A percentile compares a stretch with the other conserved stretches of the same genome.
Evolutionary conservation across 2,329 filamentous ascomycete genomes (phyloP).

Genomic region (Trichoderma pleuroti): DNA sequence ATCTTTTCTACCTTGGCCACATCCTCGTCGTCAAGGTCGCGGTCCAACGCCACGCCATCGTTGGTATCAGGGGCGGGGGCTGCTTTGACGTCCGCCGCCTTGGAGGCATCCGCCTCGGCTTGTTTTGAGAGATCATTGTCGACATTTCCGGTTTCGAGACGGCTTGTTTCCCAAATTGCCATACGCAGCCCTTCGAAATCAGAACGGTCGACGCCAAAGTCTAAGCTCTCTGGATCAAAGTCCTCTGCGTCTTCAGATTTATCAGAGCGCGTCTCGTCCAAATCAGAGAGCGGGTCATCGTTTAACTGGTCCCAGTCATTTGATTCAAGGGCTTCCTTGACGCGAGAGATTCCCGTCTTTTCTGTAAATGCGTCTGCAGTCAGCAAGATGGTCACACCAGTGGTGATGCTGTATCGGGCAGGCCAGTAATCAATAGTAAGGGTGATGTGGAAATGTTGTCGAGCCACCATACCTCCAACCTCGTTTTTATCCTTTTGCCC

Average conservation of each 20-base stretch:
- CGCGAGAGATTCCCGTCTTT: conserved; percentile 55
- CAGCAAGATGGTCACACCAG: neutral
- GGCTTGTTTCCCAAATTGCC: conserved; percentile 46
- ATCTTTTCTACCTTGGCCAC: conserved; percentile 59
- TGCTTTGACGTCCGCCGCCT: conserved; percentile 15
- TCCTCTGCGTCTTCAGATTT: conserved; percentile 32
- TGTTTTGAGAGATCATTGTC: conserved; percentile 22
- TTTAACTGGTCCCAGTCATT: conserved; percentile 58
- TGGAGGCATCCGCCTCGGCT: conserved; percentile 3
- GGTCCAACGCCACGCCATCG: conserved; percentile 13
- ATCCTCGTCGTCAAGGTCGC: conserved; percentile 45
- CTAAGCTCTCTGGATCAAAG: conserved; percentile 46
- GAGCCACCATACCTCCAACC: conserved; percentile 49
- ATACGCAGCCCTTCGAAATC: conserved; percentile 52
- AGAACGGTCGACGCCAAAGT: conserved; percentile 49
- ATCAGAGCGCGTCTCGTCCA: conserved; percentile 28
- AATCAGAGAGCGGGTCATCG: conserved; percentile 28
- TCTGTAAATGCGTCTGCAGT: conserved; percentile 37
- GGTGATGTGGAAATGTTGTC: neutral
- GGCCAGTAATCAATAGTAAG: neutral
- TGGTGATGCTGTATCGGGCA: neutral
- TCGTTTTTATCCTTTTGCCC: conserved; percentile 47
- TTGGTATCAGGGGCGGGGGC: neutral
- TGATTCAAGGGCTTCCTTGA: conserved; percentile 59
- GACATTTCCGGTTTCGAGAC: conserved; percentile 25